Base-by-base conservation (phyloP, 208 protist species). In the Crithidia thermophila region DNA sequence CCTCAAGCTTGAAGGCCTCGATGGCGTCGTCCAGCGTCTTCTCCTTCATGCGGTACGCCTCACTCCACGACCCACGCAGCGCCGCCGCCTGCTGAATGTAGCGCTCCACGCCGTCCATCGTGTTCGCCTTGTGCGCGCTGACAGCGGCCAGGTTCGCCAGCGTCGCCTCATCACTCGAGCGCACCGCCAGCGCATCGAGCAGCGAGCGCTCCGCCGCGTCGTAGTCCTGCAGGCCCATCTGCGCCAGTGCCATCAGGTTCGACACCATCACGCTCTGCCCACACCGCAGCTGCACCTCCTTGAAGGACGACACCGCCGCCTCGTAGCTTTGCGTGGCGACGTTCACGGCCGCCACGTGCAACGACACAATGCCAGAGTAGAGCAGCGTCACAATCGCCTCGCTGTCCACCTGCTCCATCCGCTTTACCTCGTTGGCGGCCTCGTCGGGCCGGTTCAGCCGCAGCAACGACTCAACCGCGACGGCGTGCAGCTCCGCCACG, bases 371-470 rank as follows among this genome's bases (percentile, higher is more conserved):
- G 39, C 91, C 92, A 4, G 60, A 62, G 45, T 73, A 78, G 18
- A 98, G 62, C n/a, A 94, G 63, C 13, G 91, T 90, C 11, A 93
- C 28, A 10, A 89, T 65, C 3, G 90, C 80, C 62, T 97, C 93
- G 27, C 96, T 85, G 69, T 97, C 87, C 21, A 85, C n/a, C 47
- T 85, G 62, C 59, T 91, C 80, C 91, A 98, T 97, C 18, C 25
- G 55, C 40, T 81, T 75, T 20, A 95, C 75, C 72, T 95, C 82
- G 14, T 67, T 57, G 21, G 75, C 63, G 1, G 94, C 93, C 51
- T 91, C 67, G 39, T 97, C 94, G 10, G 74, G 39, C 9, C 91
- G 80, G 68, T 94, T 78, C 37, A 97, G 66, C 6, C 77, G 61
- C 33, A 97, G 76, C 31, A 95, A 65, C 8, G 75, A 77, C 57